These are phyloP conservation scores for Solanum chiquidenum DNA, from an alignment of 257 asterid genomes.

Conservation along the genomic window DNA sequence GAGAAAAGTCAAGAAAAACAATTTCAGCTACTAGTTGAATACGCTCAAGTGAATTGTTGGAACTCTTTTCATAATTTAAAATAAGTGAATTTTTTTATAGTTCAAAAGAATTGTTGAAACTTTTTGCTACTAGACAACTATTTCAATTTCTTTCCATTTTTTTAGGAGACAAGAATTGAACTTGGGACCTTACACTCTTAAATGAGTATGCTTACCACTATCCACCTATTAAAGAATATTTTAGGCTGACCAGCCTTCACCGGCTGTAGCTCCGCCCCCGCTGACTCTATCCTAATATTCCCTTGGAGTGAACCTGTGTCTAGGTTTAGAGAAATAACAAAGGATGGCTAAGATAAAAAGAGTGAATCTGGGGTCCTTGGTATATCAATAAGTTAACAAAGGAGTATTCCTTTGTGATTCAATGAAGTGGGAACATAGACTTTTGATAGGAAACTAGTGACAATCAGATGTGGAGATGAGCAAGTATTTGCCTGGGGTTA, in stretches of 20 bases:
- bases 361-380: background rate
- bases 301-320: background rate
- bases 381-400: no score
- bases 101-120: no score
- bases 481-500: background rate
- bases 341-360: no score
- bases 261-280: no score
- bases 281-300: background rate
- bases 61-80: no score
- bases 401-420: background rate
- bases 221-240: no score
- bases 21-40: background rate
- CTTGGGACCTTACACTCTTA: background rate
- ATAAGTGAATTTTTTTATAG: no score
- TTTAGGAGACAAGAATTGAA: background rate
- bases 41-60: no score
- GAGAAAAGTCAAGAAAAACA: background rate
- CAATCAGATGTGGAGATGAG: no score
- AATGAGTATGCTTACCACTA: background rate
- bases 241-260: no score
- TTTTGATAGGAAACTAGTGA: background rate
- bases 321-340: background rate
- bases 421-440: background rate
- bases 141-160: accelerated
- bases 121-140: no score